phyloP scores from a whole-genome alignment of 441 rosid genomes.

The Erysimum cheiri region DNA sequence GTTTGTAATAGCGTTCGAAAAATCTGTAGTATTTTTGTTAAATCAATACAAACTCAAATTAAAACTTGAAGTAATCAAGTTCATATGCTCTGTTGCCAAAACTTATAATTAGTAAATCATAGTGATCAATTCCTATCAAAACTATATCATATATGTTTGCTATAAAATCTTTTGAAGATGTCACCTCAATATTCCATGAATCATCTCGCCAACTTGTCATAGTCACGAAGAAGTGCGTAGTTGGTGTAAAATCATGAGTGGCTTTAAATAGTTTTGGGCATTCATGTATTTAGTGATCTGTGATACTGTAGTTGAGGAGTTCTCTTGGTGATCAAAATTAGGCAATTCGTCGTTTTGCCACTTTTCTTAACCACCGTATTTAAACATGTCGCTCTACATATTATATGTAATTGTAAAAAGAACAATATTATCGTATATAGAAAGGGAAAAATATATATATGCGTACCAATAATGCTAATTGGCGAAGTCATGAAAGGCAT shows the following conservation, averaged over 20 bases:
- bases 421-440: background rate
- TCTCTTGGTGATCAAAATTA: background rate
- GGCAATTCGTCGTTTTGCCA: background rate
- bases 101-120: background rate
- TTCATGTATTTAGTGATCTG: background rate
- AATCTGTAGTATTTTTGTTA: background rate
- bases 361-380: background rate
- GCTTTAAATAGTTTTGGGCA: slow-evolving; percentile 20
- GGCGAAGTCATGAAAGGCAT: slow-evolving; percentile 23
- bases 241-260: slow-evolving; percentile 4
- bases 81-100: background rate
- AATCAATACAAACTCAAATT: background rate
- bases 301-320: background rate
- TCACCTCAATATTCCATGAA: background rate
- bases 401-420: background rate
- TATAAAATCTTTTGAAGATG: background rate
- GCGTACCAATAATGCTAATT: slow-evolving; percentile 14
- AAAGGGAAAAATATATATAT: background rate
- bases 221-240: slow-evolving; percentile 9
- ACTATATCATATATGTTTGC: background rate
- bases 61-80: background rate
- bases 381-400: background rate
- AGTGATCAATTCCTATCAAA: background rate
- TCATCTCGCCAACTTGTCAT: background rate
- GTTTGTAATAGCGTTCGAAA: background rate